phyloP scores from a whole-genome alignment of 805 yeast species.

The Wickerhamiella kurtzmanii region DNA sequence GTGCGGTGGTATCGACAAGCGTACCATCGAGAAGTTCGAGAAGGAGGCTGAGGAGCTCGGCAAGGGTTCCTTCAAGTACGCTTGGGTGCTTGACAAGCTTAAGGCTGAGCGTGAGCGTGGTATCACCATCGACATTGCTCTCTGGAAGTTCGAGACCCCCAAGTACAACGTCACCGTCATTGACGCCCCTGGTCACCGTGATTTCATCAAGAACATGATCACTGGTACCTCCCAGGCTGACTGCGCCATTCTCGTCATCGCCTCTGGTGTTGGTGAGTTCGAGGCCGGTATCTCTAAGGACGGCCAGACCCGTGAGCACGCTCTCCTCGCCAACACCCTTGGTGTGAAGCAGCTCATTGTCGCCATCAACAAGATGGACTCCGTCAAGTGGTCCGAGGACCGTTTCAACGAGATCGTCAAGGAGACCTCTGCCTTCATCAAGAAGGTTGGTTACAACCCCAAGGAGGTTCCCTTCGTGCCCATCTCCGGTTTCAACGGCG shows the following conservation, averaged over 20 bases:
- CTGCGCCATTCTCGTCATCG: slow-evolving; percentile 80
- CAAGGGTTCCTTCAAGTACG: slow-evolving; percentile 95
- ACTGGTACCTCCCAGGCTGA: slow-evolving; percentile 93
- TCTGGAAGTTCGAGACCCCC: slow-evolving; percentile 88
- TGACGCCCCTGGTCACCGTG: slow-evolving; percentile 95
- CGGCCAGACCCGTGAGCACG: slow-evolving; percentile 94
- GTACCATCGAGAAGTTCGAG: slow-evolving; percentile 97
- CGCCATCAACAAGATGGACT: slow-evolving; percentile 92
- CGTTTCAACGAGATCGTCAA: slow-evolving; percentile 95
- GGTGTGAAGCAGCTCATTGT: slow-evolving; percentile 80
- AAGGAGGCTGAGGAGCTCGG: slow-evolving; percentile 97
- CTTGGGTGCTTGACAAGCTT: slow-evolving; percentile 92
- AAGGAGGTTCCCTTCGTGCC: slow-evolving; percentile 95
- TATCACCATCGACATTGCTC: slow-evolving; percentile 89
- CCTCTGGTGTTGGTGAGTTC: slow-evolving; percentile 89
- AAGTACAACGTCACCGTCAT: slow-evolving; percentile 81
- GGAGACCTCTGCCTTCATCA: slow-evolving; percentile 96
- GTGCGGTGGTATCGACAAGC: slow-evolving; percentile 97
- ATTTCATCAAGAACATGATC: slow-evolving; percentile 91
- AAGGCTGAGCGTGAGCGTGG: slow-evolving; percentile 97
- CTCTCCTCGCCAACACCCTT: slow-evolving; percentile 76
- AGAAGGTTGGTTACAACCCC: slow-evolving; percentile 99
- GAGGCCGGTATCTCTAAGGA: slow-evolving; percentile 92
- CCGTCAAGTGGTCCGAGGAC: slow-evolving; percentile 73
- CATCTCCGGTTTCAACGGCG: slow-evolving; percentile 87